A percentile compares a stretch with the other conserved stretches of the same genome.
phyloP scores from a whole-genome alignment of 2,329 filamentous ascomycete genomes.

The Pseudocercospora vitis region DNA sequence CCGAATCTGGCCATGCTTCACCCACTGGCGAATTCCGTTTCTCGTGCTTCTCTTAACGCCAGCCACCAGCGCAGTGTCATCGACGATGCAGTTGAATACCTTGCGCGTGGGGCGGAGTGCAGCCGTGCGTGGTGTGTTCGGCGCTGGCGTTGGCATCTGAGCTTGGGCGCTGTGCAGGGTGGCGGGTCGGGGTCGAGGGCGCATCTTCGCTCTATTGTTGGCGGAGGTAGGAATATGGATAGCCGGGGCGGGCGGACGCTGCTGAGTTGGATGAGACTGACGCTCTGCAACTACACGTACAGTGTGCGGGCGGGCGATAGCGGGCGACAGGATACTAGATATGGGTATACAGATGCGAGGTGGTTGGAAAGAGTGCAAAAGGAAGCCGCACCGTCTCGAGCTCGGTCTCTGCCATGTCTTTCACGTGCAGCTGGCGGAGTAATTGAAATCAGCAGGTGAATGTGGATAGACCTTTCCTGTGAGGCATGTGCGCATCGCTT shows the following conservation, averaged over 20 bases:
- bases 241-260: background rate
- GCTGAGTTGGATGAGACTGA: conserved; percentile 1
- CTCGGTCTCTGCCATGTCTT: background rate
- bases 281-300: background rate
- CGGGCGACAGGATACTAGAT: too few species aligned
- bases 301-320: too few species aligned
- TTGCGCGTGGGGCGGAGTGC: conserved; percentile 40
- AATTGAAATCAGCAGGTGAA: background rate
- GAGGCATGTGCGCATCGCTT: background rate
- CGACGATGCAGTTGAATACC: conserved; percentile 56
- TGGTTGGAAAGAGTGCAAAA: background rate
- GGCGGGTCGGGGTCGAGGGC: conserved; percentile 31
- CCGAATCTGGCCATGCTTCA: conserved; percentile 50
- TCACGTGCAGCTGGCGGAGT: too few species aligned
- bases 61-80: conserved; percentile 52
- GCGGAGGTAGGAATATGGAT: conserved; percentile 8
- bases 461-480: background rate
- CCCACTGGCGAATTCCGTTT: conserved; percentile 55
- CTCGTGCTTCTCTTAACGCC: conserved; percentile 54
- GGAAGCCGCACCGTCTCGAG: conserved; percentile 5
- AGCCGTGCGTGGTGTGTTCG: conserved; percentile 18
- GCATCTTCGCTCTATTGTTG: conserved; percentile 24
- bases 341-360: background rate
- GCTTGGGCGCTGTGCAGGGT: conserved; percentile 30
- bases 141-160: too few species aligned